Percentiles rank a stretch among this genome's conserved stretches.
These are phyloP conservation scores for Carallia pectinifolia DNA, from an alignment of 345 rosid species.

Conservation along the genomic window DNA sequence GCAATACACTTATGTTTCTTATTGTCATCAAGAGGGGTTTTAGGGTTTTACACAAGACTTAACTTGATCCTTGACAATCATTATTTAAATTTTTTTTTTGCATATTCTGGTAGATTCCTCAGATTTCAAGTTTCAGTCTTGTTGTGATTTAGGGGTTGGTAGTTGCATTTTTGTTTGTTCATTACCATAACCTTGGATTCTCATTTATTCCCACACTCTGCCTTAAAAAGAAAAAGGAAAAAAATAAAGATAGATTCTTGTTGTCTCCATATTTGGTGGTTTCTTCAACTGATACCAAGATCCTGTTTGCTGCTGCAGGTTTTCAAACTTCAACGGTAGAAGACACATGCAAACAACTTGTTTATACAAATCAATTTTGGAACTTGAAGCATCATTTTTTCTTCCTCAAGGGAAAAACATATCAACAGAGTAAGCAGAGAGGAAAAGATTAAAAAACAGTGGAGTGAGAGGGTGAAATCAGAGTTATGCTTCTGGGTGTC, in stretches of 20 bases:
- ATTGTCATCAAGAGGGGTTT: constrained; percentile 29
- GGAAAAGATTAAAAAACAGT: constrained; percentile 28
- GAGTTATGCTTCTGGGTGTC: constrained; percentile 49
- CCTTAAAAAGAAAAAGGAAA: constrained; percentile 1
- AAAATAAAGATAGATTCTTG: constrained; percentile 54
- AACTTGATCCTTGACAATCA: not conserved
- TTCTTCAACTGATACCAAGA: constrained; percentile 68
- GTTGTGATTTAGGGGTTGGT: constrained; percentile 37
- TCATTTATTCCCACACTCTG: constrained; percentile 39
- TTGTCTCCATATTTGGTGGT: constrained; percentile 75
- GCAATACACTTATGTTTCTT: not conserved
- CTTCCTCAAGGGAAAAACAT: constrained; percentile 30
- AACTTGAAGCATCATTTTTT: constrained; percentile 49
- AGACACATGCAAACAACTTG: constrained; percentile 16
- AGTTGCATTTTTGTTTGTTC: constrained; percentile 42
- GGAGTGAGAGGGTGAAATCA: constrained; percentile 38
- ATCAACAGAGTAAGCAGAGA: constrained; percentile 32
- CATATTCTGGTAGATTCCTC: constrained; percentile 45
- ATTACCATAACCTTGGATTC: constrained; percentile 23
- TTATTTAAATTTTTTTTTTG: constrained; percentile 30
- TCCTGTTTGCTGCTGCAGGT: constrained; percentile 85
- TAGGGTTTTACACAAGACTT: constrained; percentile 10
- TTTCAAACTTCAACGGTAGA: constrained; percentile 56
- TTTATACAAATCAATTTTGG: constrained; percentile 32
- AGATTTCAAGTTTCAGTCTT: constrained; percentile 38